Evolutionary conservation across 345 rosid species (phyloP), one percentile per base, ranked within the genome.

Genomic region (Eucalyptus marginata): DNA sequence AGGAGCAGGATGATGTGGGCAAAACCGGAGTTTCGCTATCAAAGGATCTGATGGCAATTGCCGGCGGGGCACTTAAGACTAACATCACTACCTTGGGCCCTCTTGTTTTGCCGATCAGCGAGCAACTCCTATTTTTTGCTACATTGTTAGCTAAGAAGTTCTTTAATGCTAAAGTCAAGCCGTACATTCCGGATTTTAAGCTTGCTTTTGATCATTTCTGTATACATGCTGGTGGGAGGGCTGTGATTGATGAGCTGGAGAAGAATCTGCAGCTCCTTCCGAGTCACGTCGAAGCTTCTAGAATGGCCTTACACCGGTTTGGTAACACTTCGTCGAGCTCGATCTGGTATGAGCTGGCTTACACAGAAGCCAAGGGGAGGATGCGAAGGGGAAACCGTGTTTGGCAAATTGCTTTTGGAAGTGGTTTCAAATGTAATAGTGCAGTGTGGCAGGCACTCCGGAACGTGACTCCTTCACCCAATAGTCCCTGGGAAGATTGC

Each of bases 241-340:
- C 97, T 25, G 97, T 97, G 93, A 96, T 97, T 51, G 99, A 97
- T 66, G 98, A 97, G 94, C 98, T 96, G 12, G 98, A 97, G 95
- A 97, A 97, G 96, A 97, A 96, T 86, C 89, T 97, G 91, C 96
- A 97, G 93, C 99, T 97, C 86, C 94, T 93, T 7, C 94, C 92
- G 6, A 86, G 40, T 25, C 98, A 96, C 51, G 96, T 92, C 8
- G 99, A 97, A 91, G 97, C 98, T 4, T 97, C 99, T 20, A 89
- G 99, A 24, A 97, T 97, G 99, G 94, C 99, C 5, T 91, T 97
- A 81, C 98, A 96, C 89, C 93, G 98, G 49, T 97, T 97, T 83
- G 98, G 99, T 24, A 97, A 97, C 96, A 97, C 98, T 24, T 95
- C 98, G 1, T 97, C 99, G 2, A 96, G 99, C 91, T 97, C 98